Evolutionary conservation across 306 rosid genomes (phyloP).

Genomic region (Quercus robur): DNA sequence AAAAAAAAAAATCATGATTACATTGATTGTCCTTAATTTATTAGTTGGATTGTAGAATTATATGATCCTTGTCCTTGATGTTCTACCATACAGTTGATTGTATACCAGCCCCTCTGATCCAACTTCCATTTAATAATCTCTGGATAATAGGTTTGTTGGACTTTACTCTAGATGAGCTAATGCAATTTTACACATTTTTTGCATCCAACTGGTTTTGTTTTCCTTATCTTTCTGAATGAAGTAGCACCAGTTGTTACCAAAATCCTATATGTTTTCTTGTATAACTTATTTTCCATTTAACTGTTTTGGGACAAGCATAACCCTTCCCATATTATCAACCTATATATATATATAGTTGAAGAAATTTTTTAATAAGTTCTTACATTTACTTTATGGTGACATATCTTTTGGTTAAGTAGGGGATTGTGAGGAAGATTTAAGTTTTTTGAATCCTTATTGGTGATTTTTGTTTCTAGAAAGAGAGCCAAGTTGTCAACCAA

Average conservation of each 20-base stretch:
- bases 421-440: neutral
- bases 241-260: neutral
- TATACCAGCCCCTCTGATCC: neutral
- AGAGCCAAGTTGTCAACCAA: neutral
- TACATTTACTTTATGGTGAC: neutral
- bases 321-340: neutral
- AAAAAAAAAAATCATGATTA: neutral
- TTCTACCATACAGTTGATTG: neutral
- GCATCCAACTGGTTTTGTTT: neutral
- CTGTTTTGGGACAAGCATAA: neutral
- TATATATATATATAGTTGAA: neutral
- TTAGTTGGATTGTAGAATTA: neutral
- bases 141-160: neutral
- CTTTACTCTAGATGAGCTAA: neutral
- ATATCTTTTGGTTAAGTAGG: neutral
- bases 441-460: neutral
- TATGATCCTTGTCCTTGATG: neutral
- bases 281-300: neutral
- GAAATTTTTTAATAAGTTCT: neutral
- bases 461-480: neutral
- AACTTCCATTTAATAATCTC: neutral
- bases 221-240: neutral
- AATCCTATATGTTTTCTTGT: neutral
- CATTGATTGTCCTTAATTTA: neutral
- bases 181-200: neutral